Base-by-base conservation (phyloP, 805 yeast species). In the Candida ficus region DNA sequence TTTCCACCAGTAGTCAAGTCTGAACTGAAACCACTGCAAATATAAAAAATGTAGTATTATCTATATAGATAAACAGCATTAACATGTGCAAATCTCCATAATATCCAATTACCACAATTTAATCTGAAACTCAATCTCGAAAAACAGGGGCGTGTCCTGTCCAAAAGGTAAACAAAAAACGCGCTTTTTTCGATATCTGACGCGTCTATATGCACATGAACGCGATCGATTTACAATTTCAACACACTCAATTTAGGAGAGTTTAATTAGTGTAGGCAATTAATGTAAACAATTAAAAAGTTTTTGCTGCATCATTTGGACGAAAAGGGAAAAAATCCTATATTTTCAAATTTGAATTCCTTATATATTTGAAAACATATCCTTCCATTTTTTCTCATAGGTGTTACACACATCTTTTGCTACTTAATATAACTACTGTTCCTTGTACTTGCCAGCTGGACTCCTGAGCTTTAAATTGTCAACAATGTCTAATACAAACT, bases 81-180 rank as follows among this genome's bases (percentile, higher is more conserved):
- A n/a, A n/a, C n/a, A n/a, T n/a, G n/a, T n/a, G n/a, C n/a, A n/a
- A n/a, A n/a, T n/a, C n/a, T n/a, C n/a, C n/a, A n/a, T n/a, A n/a
- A n/a, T n/a, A n/a, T n/a, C n/a, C n/a, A n/a, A n/a, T n/a, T n/a
- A n/a, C n/a, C n/a, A n/a, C n/a, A n/a, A n/a, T n/a, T n/a, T n/a
- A n/a, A n/a, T n/a, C n/a, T n/a, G n/a, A n/a, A n/a, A n/a, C n/a
- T n/a, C n/a, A n/a, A n/a, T n/a, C n/a, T n/a, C n/a, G n/a, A n/a
- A n/a, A n/a, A n/a, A n/a, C n/a, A n/a, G n/a, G 4, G 30, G 12
- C 25, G 34, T 31, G 41, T 18, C 34, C 35, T 9, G 28, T 14
- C 39, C 33, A 38, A 38, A 42, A 42, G 14, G 45, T 42, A 42
- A 42, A 42, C 45, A 42, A 33, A 33, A 16, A 17, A 30, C 31